Evolutionary conservation across 1,284 basidiomycete genomes (phyloP).

Genomic region (Tilletia indica): DNA sequence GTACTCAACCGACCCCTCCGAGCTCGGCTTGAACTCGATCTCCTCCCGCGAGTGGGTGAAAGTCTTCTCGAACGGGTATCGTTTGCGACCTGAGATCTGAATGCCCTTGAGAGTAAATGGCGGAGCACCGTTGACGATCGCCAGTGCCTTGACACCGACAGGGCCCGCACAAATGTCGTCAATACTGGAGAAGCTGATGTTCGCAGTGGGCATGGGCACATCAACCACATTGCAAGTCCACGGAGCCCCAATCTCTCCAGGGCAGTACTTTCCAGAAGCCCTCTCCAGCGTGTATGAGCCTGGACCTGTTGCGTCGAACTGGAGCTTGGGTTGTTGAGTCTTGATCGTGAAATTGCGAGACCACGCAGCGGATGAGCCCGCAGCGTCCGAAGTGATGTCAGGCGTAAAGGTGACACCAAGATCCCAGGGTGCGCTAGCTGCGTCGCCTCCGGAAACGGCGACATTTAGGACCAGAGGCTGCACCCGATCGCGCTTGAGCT

Average conservation of each 20-base stretch:
- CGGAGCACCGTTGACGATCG: constrained; percentile 82
- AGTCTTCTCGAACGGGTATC: constrained; percentile 57
- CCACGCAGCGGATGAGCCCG: not conserved
- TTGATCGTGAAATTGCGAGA: not conserved
- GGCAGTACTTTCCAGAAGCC: constrained; percentile 72
- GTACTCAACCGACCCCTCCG: constrained; percentile 85
- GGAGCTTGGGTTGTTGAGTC: not conserved
- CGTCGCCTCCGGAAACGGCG: not conserved
- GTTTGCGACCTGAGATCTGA: constrained; percentile 70
- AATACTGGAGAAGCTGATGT: constrained; percentile 84
- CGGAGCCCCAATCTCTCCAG: constrained; percentile 36
- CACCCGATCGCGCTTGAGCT: constrained; percentile 46
- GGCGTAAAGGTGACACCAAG: not conserved
- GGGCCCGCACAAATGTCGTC: constrained; percentile 83
- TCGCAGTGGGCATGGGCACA: constrained; percentile 71
- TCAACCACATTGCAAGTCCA: constrained; percentile 50
- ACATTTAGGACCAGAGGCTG: not conserved
- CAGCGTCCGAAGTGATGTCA: not conserved
- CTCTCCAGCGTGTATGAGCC: constrained; percentile 79
- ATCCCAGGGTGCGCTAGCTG: not conserved
- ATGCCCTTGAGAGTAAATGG: constrained; percentile 71
- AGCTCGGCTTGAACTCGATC: constrained; percentile 79
- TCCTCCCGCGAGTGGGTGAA: constrained; percentile 76
- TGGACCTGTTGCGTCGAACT: constrained; percentile 58
- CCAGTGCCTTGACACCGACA: constrained; percentile 81